A percentile compares a stretch with the other conserved stretches of the same genome.
phyloP scores from a whole-genome alignment of 306 rosid species.

The Pyrus betulifolia region DNA sequence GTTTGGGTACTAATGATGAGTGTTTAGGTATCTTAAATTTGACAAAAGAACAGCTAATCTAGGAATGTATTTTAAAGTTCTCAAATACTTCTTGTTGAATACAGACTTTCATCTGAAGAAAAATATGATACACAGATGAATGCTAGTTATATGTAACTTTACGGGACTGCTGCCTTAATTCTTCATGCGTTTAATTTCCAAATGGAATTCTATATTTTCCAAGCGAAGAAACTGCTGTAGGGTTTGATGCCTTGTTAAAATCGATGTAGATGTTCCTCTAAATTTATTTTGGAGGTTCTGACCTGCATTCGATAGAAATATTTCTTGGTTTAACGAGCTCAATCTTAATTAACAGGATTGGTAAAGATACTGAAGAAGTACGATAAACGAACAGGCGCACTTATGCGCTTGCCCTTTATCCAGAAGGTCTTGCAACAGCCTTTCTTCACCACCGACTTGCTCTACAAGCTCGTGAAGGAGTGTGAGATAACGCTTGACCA shows the following conservation, averaged over 20 bases:
- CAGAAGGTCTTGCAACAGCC: slow-evolving; percentile 93
- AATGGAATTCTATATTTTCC: background rate
- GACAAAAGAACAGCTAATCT: background rate
- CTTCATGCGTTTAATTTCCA: background rate
- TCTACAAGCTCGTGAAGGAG: slow-evolving; percentile 91
- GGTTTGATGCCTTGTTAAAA: background rate
- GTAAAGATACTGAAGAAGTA: slow-evolving; percentile 93
- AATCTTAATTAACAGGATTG: slow-evolving; percentile 49
- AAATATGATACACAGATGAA: background rate
- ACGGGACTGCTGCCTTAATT: background rate
- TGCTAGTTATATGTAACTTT: background rate
- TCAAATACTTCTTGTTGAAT: background rate
- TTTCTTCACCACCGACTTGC: slow-evolving; percentile 87
- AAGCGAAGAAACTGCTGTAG: background rate
- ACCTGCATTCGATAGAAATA: background rate
- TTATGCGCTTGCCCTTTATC: slow-evolving; percentile 91
- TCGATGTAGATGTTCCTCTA: background rate
- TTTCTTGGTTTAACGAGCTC: background rate
- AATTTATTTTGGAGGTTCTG: background rate
- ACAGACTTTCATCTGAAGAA: background rate
- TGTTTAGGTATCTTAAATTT: background rate
- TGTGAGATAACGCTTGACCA: slow-evolving; percentile 83
- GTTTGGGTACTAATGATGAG: background rate
- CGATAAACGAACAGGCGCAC: slow-evolving; percentile 97
- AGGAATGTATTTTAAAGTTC: background rate